Evolutionary conservation across 1,284 basidiomycete genomes (phyloP).

Genomic region (Cryptococcus jaspeensis): DNA sequence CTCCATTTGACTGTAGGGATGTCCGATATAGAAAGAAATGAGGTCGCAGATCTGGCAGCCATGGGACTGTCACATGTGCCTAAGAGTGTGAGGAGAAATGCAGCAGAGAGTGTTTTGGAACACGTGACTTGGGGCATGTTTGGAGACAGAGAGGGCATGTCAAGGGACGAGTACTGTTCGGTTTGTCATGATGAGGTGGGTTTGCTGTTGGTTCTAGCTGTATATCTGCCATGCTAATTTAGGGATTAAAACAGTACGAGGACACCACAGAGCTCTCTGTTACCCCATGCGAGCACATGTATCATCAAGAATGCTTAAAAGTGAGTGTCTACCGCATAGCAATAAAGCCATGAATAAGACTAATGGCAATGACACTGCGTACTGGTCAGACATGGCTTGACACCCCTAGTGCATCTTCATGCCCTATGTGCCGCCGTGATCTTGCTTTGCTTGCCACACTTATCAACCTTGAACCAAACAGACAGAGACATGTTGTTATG

Average conservation of each 20-base stretch:
- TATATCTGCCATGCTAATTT: constrained; percentile 5
- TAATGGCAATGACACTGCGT: background rate
- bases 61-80: constrained; percentile 12
- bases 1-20: constrained; percentile 16
- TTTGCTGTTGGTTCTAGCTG: constrained; percentile 3
- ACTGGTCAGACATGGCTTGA: constrained; percentile 33
- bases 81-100: constrained; percentile 6
- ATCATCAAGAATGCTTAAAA: constrained; percentile 37
- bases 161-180: constrained; percentile 34
- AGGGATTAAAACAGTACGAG: constrained; percentile 24
- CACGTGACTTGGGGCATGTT: constrained; percentile 13
- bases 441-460: constrained; percentile 31
- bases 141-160: constrained; percentile 18
- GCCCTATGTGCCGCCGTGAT: constrained; percentile 46
- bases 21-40: constrained; percentile 13
- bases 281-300: constrained; percentile 48
- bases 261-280: constrained; percentile 19
- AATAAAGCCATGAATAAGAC: background rate
- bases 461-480: constrained; percentile 20
- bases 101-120: constrained; percentile 21
- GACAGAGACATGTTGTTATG: constrained; percentile 17
- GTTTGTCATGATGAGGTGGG: constrained; percentile 38
- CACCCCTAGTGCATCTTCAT: constrained; percentile 35
- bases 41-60: constrained; percentile 9
- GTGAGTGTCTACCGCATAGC: constrained; percentile 21